A percentile compares a stretch with the other conserved stretches of the same genome.
phyloP scores from a whole-genome alignment of 495 filamentous ascomycete species.

The Chaetomidium leptoderma region DNA sequence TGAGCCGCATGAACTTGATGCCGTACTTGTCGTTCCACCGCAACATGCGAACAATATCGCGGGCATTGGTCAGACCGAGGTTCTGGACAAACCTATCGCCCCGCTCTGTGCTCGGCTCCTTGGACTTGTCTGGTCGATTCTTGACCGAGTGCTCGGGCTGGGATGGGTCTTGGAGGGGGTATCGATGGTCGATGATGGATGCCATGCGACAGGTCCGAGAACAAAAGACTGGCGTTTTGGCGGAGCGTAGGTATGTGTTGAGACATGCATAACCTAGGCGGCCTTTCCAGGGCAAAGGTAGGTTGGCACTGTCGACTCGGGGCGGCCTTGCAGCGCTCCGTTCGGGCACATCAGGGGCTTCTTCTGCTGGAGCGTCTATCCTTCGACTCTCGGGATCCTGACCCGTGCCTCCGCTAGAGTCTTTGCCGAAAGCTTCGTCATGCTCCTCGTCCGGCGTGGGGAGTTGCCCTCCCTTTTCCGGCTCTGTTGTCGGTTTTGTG shows the following conservation, averaged over 20 bases:
- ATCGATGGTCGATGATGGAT: conserved; percentile 82
- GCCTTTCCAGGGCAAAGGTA: conserved; percentile 92
- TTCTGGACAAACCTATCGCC: conserved; percentile 72
- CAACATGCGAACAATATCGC: conserved; percentile 78
- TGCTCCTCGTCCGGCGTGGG: conserved; percentile 12
- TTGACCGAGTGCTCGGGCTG: conserved; percentile 75
- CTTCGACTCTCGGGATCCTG: neutral
- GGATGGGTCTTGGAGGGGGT: conserved; percentile 69
- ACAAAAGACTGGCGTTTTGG: conserved; percentile 82
- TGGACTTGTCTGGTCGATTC: conserved; percentile 70
- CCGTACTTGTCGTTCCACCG: conserved; percentile 91
- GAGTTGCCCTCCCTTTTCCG: neutral
- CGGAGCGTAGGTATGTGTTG: conserved; percentile 84
- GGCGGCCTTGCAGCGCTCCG: conserved; percentile 55
- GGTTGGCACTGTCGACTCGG: conserved; percentile 77
- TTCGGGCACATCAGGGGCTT: conserved; percentile 41
- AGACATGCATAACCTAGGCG: conserved; percentile 88
- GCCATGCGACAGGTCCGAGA: conserved; percentile 89
- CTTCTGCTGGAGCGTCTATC: conserved; percentile 19
- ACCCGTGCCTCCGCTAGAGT: neutral
- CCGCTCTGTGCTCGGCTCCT: conserved; percentile 55
- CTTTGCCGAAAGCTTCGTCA: neutral
- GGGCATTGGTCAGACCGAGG: conserved; percentile 75
- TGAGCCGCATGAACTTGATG: conserved; percentile 89
- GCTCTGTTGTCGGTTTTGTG: neutral